phyloP scores from a whole-genome alignment of 257 asterid genomes.

The Oldenlandia corymbosa region DNA sequence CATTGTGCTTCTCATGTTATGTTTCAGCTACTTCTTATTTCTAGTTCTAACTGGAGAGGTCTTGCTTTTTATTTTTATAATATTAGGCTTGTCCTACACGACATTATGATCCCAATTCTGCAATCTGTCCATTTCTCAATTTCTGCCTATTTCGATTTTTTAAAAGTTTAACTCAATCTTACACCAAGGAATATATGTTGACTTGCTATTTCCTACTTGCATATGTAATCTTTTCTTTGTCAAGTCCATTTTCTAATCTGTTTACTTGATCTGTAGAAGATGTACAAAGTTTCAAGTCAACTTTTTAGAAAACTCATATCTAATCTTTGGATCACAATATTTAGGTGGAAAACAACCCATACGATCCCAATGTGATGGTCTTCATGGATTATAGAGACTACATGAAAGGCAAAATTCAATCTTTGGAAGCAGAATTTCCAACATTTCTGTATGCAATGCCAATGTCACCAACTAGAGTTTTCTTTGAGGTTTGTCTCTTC shows the following conservation, averaged over 20 bases:
- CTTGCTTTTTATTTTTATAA: not conserved
- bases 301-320: not conserved
- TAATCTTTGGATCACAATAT: constrained; percentile 1
- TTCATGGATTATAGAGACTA: constrained; percentile 97
- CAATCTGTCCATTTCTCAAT: not conserved
- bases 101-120: not conserved
- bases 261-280: not conserved
- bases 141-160: not conserved
- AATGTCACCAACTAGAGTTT: constrained; percentile 76
- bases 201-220: too few relatives aligned
- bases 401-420: constrained; percentile 39
- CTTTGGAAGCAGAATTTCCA: constrained; percentile 68
- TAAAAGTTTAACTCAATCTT: not conserved
- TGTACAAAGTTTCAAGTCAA: not conserved
- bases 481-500: constrained; percentile 66
- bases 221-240: not conserved
- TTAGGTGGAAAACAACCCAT: constrained; percentile 96
- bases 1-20: not conserved
- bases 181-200: not conserved
- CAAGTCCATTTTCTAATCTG: not conserved
- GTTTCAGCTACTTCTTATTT: not conserved
- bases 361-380: constrained; percentile 86
- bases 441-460: constrained; percentile 99
- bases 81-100: not conserved
- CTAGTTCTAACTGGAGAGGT: not conserved